Evolutionary conservation across 1,139 yeast species (phyloP), one percentile per base, ranked within the genome.

Genomic region (Yamadazyma atmosphaerica): DNA sequence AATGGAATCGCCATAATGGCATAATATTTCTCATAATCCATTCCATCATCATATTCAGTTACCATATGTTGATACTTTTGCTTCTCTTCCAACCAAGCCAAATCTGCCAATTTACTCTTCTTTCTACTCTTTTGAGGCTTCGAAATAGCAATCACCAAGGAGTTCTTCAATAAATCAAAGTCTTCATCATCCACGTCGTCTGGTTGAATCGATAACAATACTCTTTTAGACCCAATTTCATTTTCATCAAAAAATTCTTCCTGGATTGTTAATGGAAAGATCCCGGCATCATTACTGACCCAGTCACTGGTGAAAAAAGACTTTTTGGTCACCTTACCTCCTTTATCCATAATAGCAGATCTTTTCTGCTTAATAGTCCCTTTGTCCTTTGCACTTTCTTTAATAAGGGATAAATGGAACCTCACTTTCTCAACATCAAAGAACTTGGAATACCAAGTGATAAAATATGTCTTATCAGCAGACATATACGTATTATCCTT

Each of bases 371-470:
- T 77, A 38, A 64, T 68, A 60, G 71, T 66, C 1, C 89, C 89
- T 56, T 80, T 77, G 26, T 76, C 79, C 32, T 56, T 59, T 1
- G 66, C 55, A 23, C 72, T 61, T 49, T 83, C 87, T 51, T 76
- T 78, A 33, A 86, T 75, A 47, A 77, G 79, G 1, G 84, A 80
- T 46, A 84, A 68, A 56, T 85, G 94, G 22, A 87, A 51, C 50
- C 78, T 78, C 11, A 86, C 90, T 25, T 77, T 75, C 34, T 74
- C 63, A 21, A 75, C 81, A 2, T 66, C 73, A 44, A 74, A 75
- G 54, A 81, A 86, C 36, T 74, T 70, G 2, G 90, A 73, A 61
- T 68, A 88, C 96, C 96, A 88, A 9, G 92, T 81, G 37, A 86
- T 61, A 55, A 89, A 88, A 54, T 86, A 85, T 0, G 86, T 76